phyloP scores from a whole-genome alignment of 2,329 filamentous ascomycete genomes.

The Zymoseptoria pseudotritici region DNA sequence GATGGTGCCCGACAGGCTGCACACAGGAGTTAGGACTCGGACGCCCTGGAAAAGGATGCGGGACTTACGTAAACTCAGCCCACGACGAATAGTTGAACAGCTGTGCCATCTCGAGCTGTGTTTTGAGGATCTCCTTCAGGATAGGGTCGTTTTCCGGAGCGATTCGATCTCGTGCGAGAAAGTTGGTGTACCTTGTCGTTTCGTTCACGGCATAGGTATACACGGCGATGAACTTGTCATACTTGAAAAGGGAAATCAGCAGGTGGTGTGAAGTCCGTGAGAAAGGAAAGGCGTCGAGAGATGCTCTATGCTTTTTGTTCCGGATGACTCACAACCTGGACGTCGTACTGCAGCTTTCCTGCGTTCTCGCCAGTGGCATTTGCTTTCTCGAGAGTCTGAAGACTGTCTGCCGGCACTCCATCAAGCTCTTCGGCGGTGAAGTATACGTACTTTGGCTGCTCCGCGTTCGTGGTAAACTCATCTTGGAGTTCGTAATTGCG shows the following conservation, averaged over 20 bases:
- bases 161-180: not conserved
- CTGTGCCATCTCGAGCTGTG: slow-evolving; percentile 1
- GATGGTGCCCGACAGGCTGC: not conserved
- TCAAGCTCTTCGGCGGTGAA: slow-evolving; percentile 64
- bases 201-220: not conserved
- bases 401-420: slow-evolving; percentile 62
- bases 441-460: slow-evolving; percentile 69
- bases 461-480: slow-evolving; percentile 65
- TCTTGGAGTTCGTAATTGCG: slow-evolving; percentile 63
- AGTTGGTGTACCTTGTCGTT: not conserved
- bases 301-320: not conserved
- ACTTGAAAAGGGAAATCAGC: not conserved
- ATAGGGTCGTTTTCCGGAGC: not conserved
- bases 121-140: slow-evolving; percentile 1
- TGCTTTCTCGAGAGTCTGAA: slow-evolving; percentile 60
- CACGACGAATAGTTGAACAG: slow-evolving; percentile 1
- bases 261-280: not conserved
- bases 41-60: not conserved
- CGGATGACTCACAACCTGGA: not conserved
- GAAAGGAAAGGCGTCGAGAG: not conserved
- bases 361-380: slow-evolving; percentile 55
- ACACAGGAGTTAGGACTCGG: no score
- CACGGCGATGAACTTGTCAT: not conserved
- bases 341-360: slow-evolving; percentile 49
- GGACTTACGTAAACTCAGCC: not conserved